Base-by-base conservation (phyloP, 192 early-diverging fungal genomes). In the Pilaira anomala region DNA sequence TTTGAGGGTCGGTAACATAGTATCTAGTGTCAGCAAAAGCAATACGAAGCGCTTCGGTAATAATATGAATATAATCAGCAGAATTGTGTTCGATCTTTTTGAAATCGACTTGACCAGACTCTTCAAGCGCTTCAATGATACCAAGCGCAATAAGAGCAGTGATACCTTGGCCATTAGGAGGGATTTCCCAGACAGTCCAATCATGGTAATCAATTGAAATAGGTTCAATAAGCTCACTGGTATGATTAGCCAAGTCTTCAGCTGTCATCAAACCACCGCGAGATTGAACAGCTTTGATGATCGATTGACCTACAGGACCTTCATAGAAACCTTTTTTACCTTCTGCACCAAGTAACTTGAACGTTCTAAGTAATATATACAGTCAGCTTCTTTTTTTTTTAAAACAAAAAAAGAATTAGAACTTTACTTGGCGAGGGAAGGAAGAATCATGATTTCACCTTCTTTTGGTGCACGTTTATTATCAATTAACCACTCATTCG, bases 121-220 rank as follows among this genome's bases (percentile, higher is more conserved):
- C 50, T 64, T 90, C 76, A 7, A 90, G 69, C 12, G 62, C 66
- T 21, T 85, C 76, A 9, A 90, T 60, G 28, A 91, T 84, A 7
- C 87, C 86, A 18, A 93, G 68, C 3, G 88, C 87, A 48, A 90
- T 76, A 24, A 91, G 73, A 7, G 89, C 87, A 6, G 80, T 81
- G 29, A 93, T 76, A 7, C 88, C 90, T 60, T 87, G 84, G 22
- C 87, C 86, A 57, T 93, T 93, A 3, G 91, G 91, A 33, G 88
- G 82, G 54, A 85, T 86, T 71, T 93, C 90, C 67, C 83, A 75
- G 5, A 93, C 72, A 1, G 70, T 78, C 41, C 79, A 46, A 12
- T 75, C 81, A 24, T 80, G 72, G 66, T 88, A 93, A 25, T 79
- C 79, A 29, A 84, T 77, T 5, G 80, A 85, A 48, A 88, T 82